Evolutionary conservation across 169 alveolate genomes (phyloP).

Genomic region (Fabrea salina): DNA sequence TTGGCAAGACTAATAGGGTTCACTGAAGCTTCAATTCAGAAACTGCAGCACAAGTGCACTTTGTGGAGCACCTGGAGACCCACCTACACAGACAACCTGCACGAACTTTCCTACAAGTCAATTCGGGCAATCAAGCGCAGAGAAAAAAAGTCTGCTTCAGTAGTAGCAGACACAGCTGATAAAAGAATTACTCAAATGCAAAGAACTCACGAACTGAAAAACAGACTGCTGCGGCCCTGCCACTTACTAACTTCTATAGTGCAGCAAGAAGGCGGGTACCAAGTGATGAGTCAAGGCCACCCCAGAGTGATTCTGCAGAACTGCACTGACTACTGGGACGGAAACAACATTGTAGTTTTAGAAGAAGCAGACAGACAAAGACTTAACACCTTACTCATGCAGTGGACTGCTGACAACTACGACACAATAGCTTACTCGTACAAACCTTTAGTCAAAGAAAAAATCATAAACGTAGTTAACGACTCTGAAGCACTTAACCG

Average conservation of each 20-base stretch:
- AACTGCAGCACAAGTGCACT: neutral
- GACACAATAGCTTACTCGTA: conserved; percentile 24
- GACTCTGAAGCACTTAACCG: neutral
- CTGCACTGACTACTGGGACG: conserved; percentile 29
- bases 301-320: conserved; percentile 18
- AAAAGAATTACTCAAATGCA: neutral
- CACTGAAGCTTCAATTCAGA: conserved; percentile 13
- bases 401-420: conserved; percentile 28
- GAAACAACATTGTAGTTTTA: neutral
- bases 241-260: conserved; percentile 20
- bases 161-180: conserved; percentile 20
- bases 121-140: neutral
- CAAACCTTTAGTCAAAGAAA: neutral
- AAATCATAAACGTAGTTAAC: neutral
- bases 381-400: conserved; percentile 1
- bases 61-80: conserved; percentile 36
- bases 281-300: conserved; percentile 26
- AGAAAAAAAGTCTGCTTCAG: neutral
- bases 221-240: neutral
- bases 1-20: conserved; percentile 26
- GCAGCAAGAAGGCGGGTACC: conserved; percentile 11
- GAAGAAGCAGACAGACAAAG: conserved; percentile 15
- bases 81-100: neutral
- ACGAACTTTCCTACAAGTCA: neutral
- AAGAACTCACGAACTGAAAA: neutral